Evolutionary conservation across 129 eudicot genomes (phyloP).

Genomic region (Centaurea solstitialis): DNA sequence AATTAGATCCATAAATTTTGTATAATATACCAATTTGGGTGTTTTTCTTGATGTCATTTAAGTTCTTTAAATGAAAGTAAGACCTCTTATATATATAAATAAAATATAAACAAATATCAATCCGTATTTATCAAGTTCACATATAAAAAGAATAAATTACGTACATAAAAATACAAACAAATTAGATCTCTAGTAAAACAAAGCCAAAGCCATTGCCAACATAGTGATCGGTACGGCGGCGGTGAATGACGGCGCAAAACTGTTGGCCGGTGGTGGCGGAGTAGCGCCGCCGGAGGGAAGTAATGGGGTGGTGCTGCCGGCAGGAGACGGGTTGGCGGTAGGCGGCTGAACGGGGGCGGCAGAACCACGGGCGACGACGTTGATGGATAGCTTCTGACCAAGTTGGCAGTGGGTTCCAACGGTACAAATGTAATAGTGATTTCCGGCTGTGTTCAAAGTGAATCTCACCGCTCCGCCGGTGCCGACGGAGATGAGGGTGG

Average conservation of each 20-base stretch:
- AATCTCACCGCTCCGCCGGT: slow-evolving; percentile 42
- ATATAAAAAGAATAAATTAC: not conserved
- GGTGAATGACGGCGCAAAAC: slow-evolving; percentile 24
- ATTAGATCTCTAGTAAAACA: slow-evolving; percentile 21
- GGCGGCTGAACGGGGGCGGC: slow-evolving; percentile 14
- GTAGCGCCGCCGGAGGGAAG: slow-evolving; percentile 10
- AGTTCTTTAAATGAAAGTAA: not conserved
- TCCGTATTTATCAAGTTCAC: not conserved
- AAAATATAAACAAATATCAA: not conserved
- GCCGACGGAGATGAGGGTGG: slow-evolving; percentile 23
- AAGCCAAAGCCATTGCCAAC: slow-evolving; percentile 39
- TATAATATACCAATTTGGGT: too few relatives aligned
- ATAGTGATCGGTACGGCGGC: slow-evolving; percentile 36
- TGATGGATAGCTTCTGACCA: slow-evolving; percentile 45
- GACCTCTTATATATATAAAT: not conserved
- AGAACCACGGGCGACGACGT: slow-evolving; percentile 24
- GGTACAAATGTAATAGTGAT: slow-evolving; percentile 42
- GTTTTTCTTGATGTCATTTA: not conserved
- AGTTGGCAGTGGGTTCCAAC: slow-evolving; percentile 33
- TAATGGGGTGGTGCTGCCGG: slow-evolving; percentile 17
- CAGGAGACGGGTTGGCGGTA: slow-evolving; percentile 18
- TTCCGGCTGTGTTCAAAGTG: slow-evolving; percentile 39
- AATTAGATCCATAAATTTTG: too few relatives aligned
- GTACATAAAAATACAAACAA: not conserved
- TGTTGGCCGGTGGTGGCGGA: slow-evolving; percentile 15